Base-by-base conservation (phyloP, 768 basidiomycete genomes). In the Pleurotus pulmonarius region DNA sequence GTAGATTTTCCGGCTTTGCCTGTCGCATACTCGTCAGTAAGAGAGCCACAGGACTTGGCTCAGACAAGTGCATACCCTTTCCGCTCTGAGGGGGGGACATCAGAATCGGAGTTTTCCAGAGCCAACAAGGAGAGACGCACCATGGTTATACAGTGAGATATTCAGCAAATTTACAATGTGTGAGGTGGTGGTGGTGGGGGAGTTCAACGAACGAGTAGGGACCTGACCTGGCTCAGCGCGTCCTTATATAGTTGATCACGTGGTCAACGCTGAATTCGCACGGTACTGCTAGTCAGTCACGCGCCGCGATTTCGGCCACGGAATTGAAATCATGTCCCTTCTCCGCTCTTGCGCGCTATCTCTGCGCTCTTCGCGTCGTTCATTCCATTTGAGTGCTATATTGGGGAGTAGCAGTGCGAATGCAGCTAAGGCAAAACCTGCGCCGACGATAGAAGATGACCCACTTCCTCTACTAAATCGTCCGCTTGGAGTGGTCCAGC, bases 401-500 rank as follows among this genome's bases (percentile, higher is more conserved):
- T 34, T 25, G 16, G 24, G 54, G 24, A 25, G 8, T 5, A 25
- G 57, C 24, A 51, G 47, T 43, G 18, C 39, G 3, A 13, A 51
- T 6, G 57, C 51, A 18, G 6, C 37, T 7, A 22, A 49, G 5
- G 22, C 39, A 15, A 37, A 40, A 15, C 22, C 54, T 22, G 56
- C 53, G 3, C 49, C 65, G 3, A 57, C 60, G 20, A 60, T 57
- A 4, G 65, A 65, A 48, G 55, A 59, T 20, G 55, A 59, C 29
- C 64, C 62, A 4, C 57, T 80, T 26, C 68, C 67, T 39, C 69
- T 72, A 22, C 70, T 91, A 25, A 77, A 74, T 56, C 73, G 89
- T 18, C 92, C 94, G 7, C 73, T 95, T 8, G 94, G 94, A n/a
- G 80, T 94, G 37, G 71, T 73, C 41, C 81, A 87, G 56, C 75